A percentile compares a stretch with the other conserved stretches of the same genome.
phyloP scores from a whole-genome alignment of 495 filamentous ascomycete species.

The Amphirosellinia nigrospora region DNA sequence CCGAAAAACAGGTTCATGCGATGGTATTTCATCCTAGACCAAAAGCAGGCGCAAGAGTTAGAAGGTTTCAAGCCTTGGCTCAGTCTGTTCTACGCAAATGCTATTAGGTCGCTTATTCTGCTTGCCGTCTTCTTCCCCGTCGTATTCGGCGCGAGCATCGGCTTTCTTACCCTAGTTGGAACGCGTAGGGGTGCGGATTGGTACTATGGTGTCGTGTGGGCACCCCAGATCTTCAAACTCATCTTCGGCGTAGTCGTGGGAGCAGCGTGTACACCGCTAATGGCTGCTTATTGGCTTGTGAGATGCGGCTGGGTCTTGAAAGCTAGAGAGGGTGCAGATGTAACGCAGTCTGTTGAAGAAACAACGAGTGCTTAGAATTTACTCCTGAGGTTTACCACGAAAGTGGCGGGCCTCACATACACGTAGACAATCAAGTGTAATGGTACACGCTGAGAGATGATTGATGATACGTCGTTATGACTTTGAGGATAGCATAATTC shows the following conservation, averaged over 20 bases:
- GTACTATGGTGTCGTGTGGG: slow-evolving; percentile 45
- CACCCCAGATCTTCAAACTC: slow-evolving; percentile 50
- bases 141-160: slow-evolving; percentile 39
- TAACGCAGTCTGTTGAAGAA: neutral
- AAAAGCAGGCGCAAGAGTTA: neutral
- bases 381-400: neutral
- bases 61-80: neutral
- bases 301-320: slow-evolving; percentile 49
- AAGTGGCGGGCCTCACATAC: no score
- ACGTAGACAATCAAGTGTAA: no score
- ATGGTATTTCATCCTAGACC: slow-evolving; percentile 42
- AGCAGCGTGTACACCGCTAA: slow-evolving; percentile 45
- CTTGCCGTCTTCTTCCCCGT: slow-evolving; percentile 26
- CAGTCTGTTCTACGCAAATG: neutral
- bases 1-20: slow-evolving; percentile 23
- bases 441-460: no score
- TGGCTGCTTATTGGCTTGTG: slow-evolving; percentile 49
- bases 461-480: no score
- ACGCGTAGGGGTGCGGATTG: slow-evolving; percentile 39
- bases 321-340: neutral
- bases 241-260: slow-evolving; percentile 48
- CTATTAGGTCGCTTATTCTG: slow-evolving; percentile 7
- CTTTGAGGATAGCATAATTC: no score
- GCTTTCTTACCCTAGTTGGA: slow-evolving; percentile 37
- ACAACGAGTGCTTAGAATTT: neutral